These are phyloP conservation scores for Paramecium tetraurelia DNA, from an alignment of 73 alveolate genomes.

Conservation along the genomic window DNA sequence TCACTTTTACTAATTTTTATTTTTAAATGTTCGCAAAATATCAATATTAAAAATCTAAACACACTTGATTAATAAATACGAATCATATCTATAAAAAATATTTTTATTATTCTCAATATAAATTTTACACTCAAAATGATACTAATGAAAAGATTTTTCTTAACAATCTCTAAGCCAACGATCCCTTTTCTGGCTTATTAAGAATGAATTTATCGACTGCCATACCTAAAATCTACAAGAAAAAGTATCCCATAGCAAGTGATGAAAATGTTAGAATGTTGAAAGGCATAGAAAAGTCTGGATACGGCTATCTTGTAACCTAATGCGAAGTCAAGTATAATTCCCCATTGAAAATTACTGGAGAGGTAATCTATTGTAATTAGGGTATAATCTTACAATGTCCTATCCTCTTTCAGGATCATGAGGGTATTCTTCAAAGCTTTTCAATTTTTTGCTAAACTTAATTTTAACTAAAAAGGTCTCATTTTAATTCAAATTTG, in stretches of 20 bases:
- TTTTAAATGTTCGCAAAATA: neutral
- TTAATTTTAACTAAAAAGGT: neutral
- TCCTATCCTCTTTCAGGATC: constrained; percentile 58
- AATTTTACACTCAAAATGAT: neutral
- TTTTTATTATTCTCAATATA: neutral
- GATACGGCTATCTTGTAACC: constrained; percentile 42
- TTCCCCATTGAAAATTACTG: neutral
- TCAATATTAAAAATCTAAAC: neutral
- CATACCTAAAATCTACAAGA: constrained; percentile 40
- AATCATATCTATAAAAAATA: neutral
- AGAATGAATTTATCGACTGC: constrained; percentile 37
- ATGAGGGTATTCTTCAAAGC: constrained; percentile 54
- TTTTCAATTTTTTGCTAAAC: constrained; percentile 9
- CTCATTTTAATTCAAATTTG: neutral
- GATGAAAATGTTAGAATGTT: constrained; percentile 49
- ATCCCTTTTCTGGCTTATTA: constrained; percentile 38
- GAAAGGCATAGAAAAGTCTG: constrained; percentile 60
- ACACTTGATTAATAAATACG: neutral
- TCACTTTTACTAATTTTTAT: neutral
- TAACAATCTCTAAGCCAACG: neutral
- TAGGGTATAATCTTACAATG: neutral
- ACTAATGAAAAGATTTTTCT: neutral
- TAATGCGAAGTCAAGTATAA: neutral
- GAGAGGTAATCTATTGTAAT: neutral
- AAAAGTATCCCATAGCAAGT: constrained; percentile 39